Conservation (phyloP, 352 stramenopile genomes). For the Phytophthora brassicae region DNA sequence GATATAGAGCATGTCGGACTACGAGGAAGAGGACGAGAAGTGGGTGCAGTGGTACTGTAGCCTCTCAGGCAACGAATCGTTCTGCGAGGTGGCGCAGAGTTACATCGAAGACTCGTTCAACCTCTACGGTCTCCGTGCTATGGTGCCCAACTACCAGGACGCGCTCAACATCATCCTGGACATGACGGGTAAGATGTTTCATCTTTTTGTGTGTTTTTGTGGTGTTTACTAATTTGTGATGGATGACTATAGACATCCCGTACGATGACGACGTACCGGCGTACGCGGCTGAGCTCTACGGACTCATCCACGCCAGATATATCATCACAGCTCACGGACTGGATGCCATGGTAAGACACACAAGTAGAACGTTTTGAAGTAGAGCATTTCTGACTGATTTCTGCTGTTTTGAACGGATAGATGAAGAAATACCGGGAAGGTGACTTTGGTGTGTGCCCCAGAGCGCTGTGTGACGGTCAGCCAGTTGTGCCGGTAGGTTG, state of each 20-base stretch:
- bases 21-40: slow-evolving; percentile 91
- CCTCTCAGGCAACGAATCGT: slow-evolving; percentile 91
- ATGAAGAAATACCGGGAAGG: slow-evolving; percentile 90
- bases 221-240: not conserved
- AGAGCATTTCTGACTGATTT: not conserved
- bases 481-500: slow-evolving; percentile 75
- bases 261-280: slow-evolving; percentile 88
- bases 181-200: slow-evolving; percentile 57
- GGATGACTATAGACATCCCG: slow-evolving; percentile 67
- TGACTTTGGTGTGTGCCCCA: slow-evolving; percentile 86
- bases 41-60: slow-evolving; percentile 94
- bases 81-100: slow-evolving; percentile 90
- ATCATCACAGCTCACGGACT: slow-evolving; percentile 89
- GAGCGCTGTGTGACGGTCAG: slow-evolving; percentile 82
- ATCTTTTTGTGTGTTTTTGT: not conserved
- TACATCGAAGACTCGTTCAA: slow-evolving; percentile 96
- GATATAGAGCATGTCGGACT: slow-evolving; percentile 74
- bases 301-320: slow-evolving; percentile 88
- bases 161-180: slow-evolving; percentile 93
- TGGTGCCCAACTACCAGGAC: slow-evolving; percentile 90
- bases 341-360: slow-evolving; percentile 74
- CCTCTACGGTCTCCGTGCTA: slow-evolving; percentile 88
- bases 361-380: not conserved
- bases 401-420: too few species aligned
- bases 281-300: slow-evolving; percentile 89